Evolutionary conservation across 805 yeast genomes (phyloP), one percentile per base, ranked within the genome.

Genomic region (Kazachstania africana): DNA sequence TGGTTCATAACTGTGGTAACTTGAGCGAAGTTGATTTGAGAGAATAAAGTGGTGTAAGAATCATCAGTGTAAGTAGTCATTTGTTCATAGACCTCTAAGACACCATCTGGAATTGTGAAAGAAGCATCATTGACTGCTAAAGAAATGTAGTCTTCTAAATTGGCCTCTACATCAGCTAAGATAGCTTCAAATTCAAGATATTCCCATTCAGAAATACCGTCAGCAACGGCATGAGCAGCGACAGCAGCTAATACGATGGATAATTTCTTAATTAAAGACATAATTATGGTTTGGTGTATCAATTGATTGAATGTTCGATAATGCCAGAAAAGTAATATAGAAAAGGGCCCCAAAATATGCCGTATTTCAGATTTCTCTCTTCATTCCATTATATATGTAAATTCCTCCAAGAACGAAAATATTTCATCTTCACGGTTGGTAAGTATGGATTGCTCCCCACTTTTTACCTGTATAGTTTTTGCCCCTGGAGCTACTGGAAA

Each of bases 51-150:
- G 33, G 62, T 55, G 44, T 49, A 56, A 12, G 53, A 44, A 16
- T 50, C 52, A 36, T 55, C 59, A 13, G 58, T 55, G 31, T 52
- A 55, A 17, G 57, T 50, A 24, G 45, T 40, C 28, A 47, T 37
- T 18, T 40, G 40, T 17, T 34, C 21, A 18, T 37, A 38, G 18
- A 38, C 26, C 13, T 32, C 29, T 20, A 33, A 13, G 24, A 43
- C 27, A 17, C 30, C 36, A 8, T 40, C 33, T 36, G 47, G 47
- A 12, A 32, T 31, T 28, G 31, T 18, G 13, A 22, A 16, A 27
- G 36, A 29, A 31, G 32, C 10, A 30, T 27, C 35, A n/a, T n/a
- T n/a, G n/a, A n/a, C 5, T 23, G 14, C 8, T 12, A 28, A 12
- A 28, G 26, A 28, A 23, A 9, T 21, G 30, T 44, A 44, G 4